Conservation (phyloP, 2,329 filamentous ascomycete genomes). For the Diplodia seriata region DNA sequence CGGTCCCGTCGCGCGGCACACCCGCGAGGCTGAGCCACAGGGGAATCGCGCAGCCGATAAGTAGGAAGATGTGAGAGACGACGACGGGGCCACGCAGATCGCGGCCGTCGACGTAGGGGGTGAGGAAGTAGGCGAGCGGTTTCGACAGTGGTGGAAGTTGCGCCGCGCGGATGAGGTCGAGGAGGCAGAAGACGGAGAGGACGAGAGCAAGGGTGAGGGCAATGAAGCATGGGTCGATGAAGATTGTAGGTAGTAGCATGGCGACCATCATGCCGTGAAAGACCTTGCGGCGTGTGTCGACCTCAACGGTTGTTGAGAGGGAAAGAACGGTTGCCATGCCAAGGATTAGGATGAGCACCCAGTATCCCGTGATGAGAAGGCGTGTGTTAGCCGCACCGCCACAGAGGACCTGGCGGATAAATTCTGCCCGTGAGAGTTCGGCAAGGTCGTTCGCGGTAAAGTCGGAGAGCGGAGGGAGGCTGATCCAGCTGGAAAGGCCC, state of each 20-base stretch:
- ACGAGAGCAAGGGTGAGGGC: constrained; percentile 80
- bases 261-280: constrained; percentile 99
- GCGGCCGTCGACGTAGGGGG: constrained; percentile 91
- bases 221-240: constrained; percentile 83
- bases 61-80: constrained; percentile 92
- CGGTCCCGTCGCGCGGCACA: constrained; percentile 61
- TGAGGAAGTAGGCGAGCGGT: constrained; percentile 83
- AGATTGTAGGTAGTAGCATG: constrained; percentile 89
- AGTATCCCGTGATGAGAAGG: constrained; percentile 79
- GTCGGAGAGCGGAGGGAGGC: constrained; percentile 63
- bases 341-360: constrained; percentile 68
- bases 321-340: constrained; percentile 75
- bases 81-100: constrained; percentile 94
- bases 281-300: constrained; percentile 94
- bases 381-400: constrained; percentile 82
- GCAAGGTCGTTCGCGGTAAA: constrained; percentile 36
- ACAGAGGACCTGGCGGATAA: constrained; percentile 64
- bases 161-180: constrained; percentile 88
- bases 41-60: constrained; percentile 93
- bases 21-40: constrained; percentile 87
- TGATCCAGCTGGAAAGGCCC: constrained; percentile 77
- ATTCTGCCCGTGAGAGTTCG: constrained; percentile 57
- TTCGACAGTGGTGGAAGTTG: constrained; percentile 89
- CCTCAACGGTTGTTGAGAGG: constrained; percentile 79
- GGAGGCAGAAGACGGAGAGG: constrained; percentile 82